phyloP scores from a whole-genome alignment of 805 yeast genomes.

The Saccharomycopsis selenospora region DNA sequence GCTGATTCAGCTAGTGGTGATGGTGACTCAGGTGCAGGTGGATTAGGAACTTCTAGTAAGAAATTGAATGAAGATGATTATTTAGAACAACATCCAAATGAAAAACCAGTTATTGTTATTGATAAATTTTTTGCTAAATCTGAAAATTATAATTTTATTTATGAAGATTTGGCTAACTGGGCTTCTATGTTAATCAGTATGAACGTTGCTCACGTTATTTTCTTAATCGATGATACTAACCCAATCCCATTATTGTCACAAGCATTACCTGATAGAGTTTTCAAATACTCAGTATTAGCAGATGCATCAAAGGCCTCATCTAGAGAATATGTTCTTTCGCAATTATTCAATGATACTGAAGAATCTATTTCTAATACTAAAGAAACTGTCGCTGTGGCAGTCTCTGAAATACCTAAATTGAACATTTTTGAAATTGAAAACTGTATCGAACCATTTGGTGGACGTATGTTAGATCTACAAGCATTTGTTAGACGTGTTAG shows the following conservation, averaged over 20 bases:
- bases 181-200: slow-evolving; percentile 67
- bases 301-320: slow-evolving; percentile 78
- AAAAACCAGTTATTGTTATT: slow-evolving; percentile 78
- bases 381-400: slow-evolving; percentile 25
- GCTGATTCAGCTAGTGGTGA: slow-evolving; percentile 8
- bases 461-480: slow-evolving; percentile 90
- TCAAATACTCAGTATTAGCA: slow-evolving; percentile 62
- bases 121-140: slow-evolving; percentile 60
- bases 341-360: slow-evolving; percentile 32
- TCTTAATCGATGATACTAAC: slow-evolving; percentile 80
- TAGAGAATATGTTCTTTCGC: slow-evolving; percentile 56
- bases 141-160: slow-evolving; percentile 56
- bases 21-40: slow-evolving; percentile 28
- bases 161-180: slow-evolving; percentile 80
- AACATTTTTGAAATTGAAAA: slow-evolving; percentile 34
- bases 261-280: slow-evolving; percentile 80
- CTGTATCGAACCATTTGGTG: slow-evolving; percentile 75
- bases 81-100: slow-evolving; percentile 77
- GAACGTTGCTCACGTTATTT: slow-evolving; percentile 84
- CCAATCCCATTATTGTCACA: slow-evolving; percentile 58
- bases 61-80: slow-evolving; percentile 66
- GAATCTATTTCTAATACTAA: slow-evolving; percentile 13
- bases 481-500: slow-evolving; percentile 80
- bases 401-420: slow-evolving; percentile 17
- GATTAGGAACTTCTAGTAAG: slow-evolving; percentile 1